Conservation (phyloP, 148 eudicot genomes). For the Nepenthes mirabilis region DNA sequence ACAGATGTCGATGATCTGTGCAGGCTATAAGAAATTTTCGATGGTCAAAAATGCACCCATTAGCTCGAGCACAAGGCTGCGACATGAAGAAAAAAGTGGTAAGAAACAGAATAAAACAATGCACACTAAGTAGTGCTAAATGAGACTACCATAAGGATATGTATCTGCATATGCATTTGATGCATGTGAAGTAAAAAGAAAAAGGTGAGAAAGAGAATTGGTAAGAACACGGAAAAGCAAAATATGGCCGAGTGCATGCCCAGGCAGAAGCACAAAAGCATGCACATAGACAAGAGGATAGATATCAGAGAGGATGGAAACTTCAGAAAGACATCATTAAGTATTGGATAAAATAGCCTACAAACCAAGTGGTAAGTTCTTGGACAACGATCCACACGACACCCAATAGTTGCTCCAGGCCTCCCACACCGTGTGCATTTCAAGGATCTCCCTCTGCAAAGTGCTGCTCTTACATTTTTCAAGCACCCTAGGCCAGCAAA, state of each 20-base stretch:
- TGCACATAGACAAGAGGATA: no score
- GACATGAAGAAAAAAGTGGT: constrained; percentile 6
- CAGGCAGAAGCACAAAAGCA: not conserved
- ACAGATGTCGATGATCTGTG: constrained; percentile 75
- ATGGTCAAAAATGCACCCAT: constrained; percentile 85
- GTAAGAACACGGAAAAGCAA: no score
- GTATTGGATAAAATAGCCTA: constrained; percentile 5
- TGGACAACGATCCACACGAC: constrained; percentile 98
- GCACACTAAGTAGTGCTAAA: no score
- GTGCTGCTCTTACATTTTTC: constrained; percentile 91
- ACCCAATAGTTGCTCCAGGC: constrained; percentile 96
- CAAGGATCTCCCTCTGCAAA: constrained; percentile 84
- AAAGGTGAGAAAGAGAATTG: no score
- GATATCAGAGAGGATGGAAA: no score
- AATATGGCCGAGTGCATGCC: not conserved
- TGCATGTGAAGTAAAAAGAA: no score
- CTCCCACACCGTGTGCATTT: constrained; percentile 91
- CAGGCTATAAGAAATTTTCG: constrained; percentile 97
- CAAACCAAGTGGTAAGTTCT: constrained; percentile 94
- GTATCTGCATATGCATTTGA: no score
- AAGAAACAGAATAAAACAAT: not conserved
- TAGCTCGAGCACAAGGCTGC: constrained; percentile 95
- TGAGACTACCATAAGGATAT: no score
- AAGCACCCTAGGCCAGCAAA: constrained; percentile 94
- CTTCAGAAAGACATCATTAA: not conserved